Conservation (phyloP, 805 yeast species). For the Brettanomyces custersianus region DNA sequence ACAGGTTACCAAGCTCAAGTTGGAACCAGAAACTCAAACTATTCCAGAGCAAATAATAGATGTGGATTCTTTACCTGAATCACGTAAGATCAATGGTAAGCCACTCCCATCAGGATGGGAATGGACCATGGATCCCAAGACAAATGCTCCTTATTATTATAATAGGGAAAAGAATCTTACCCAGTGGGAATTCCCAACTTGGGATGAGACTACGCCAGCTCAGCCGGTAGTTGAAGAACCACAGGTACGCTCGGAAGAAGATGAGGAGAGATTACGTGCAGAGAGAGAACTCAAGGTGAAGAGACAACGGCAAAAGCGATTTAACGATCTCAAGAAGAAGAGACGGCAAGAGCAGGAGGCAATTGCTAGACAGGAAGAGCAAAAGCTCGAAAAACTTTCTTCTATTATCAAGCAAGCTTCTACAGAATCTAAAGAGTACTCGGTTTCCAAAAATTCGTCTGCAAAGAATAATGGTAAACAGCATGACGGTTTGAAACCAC, state of each 20-base stretch:
- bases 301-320: constrained; percentile 22
- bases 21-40: constrained; percentile 4
- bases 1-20: too few relatives aligned
- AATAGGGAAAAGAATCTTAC: constrained; percentile 38
- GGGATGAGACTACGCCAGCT: constrained; percentile 1
- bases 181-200: constrained; percentile 53
- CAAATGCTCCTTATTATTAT: constrained; percentile 44
- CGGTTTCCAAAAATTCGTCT: too few relatives aligned
- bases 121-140: constrained; percentile 37
- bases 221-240: background rate
- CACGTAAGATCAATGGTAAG: constrained; percentile 19
- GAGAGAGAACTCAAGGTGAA: constrained; percentile 21
- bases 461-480: too few relatives aligned
- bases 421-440: constrained; percentile 9
- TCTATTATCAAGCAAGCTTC: constrained; percentile 24
- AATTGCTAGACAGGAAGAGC: constrained; percentile 18
- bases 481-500: too few relatives aligned
- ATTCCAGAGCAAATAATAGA: constrained; percentile 14
- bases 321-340: constrained; percentile 25
- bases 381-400: constrained; percentile 16
- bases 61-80: constrained; percentile 11
- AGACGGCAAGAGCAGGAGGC: constrained; percentile 24
- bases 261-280: constrained; percentile 9
- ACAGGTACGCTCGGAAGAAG: constrained; percentile 4
- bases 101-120: constrained; percentile 62